phyloP scores from a whole-genome alignment of 306 rosid species.

The Lupinus albus region DNA sequence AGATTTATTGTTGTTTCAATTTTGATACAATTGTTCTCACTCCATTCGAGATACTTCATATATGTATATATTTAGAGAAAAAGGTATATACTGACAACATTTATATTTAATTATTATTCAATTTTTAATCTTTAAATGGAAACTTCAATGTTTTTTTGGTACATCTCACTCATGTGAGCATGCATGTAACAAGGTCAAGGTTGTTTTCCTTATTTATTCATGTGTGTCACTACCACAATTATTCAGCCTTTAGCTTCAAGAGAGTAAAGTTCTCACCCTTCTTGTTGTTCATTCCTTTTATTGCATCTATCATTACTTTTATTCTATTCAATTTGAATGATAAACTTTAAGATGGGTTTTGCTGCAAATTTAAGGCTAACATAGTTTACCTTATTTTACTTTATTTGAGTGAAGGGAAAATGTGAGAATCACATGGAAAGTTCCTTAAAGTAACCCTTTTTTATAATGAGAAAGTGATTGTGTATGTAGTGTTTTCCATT shows the following conservation, averaged over 20 bases:
- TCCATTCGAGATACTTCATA: too few relatives aligned
- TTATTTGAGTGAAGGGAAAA: conserved; percentile 20
- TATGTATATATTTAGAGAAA: too few relatives aligned
- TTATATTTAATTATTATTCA: too few relatives aligned
- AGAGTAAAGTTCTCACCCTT: background rate
- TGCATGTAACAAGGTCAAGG: background rate
- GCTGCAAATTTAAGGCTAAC: conserved; percentile 4
- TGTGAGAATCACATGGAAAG: background rate
- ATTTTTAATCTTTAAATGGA: background rate
- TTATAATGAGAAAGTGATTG: too few relatives aligned
- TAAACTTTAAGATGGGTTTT: background rate
- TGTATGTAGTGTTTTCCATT: too few relatives aligned
- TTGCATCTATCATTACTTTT: background rate
- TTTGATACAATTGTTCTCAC: too few relatives aligned
- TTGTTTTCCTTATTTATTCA: background rate
- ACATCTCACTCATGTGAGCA: background rate
- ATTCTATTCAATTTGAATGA: background rate
- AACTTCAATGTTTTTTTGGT: background rate
- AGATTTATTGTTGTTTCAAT: too few relatives aligned
- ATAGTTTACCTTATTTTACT: conserved; percentile 5
- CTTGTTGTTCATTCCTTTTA: background rate
- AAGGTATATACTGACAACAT: too few relatives aligned
- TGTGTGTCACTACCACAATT: background rate
- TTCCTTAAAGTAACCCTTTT: too few relatives aligned
- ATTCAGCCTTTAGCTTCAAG: background rate